Evolutionary conservation across 2,329 filamentous ascomycete species (phyloP), one percentile per base, ranked within the genome.

Genomic region (Emergomyces orientalis): DNA sequence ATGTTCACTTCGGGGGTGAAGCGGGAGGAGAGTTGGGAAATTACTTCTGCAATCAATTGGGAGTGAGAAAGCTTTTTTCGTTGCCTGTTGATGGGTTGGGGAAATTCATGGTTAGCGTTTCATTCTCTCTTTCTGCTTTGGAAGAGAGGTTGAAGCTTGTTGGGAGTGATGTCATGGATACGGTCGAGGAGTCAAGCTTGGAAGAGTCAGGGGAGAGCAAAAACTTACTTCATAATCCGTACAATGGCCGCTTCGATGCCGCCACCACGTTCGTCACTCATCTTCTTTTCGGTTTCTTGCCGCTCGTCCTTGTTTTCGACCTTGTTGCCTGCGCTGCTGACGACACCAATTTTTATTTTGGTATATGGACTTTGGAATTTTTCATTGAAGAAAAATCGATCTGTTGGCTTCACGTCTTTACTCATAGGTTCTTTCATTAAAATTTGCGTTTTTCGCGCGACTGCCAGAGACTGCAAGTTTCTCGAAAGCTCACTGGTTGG

Each of bases 311-410:
- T 79, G 60, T 85, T 90, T 76, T 97, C 93, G 0, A 96, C 89
- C 76, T 91, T 94, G 73, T 91, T 95, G 22, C 87, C 84, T 0
- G 86, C 85, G 59, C 85, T 76, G 60, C 82, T 89, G 68, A 96
- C 88, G 5, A 94, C 88, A 27, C 90, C 90, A 25, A 94, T 90
- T 75, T 96, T 96, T 76, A 97, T 90, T 74, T 90, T 91, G 70
- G 94, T 83, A 59, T 89, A 86, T 72, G 90, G 91, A 77, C 89
- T 92, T 57, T 85, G 81, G 76, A 96, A 97, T 17, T 85, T 81
- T 39, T 86, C 79, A 72, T 97, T 97, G 80, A 92, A 96, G 9
- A 78, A 82, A 74, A 97, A 97, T 32, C 78, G 82, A 74, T 97
- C 93, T 0, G 85, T 85, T 0, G 85, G 76, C 69, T 90, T 92